phyloP scores from a whole-genome alignment of 1,284 basidiomycete genomes.

The Ceratobasidium sp. region DNA sequence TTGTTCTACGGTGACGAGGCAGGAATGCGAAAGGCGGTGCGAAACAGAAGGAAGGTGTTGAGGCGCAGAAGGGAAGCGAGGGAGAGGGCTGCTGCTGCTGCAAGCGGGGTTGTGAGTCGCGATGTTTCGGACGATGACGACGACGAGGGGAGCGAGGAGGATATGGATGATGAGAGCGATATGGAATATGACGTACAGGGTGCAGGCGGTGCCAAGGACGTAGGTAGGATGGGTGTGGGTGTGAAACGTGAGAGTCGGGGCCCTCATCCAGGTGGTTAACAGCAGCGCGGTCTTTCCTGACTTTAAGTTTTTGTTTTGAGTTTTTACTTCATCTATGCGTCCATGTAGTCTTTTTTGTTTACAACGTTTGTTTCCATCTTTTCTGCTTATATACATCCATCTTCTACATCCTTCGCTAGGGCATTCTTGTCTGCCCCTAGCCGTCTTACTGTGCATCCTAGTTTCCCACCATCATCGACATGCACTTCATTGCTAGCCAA shows the following conservation, averaged over 20 bases:
- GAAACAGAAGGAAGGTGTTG: constrained; percentile 81
- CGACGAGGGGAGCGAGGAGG: constrained; percentile 47
- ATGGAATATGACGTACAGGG: too few relatives aligned
- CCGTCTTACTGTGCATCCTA: too few relatives aligned
- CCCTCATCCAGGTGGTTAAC: constrained; percentile 35
- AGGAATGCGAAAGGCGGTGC: constrained; percentile 71
- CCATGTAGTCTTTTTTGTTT: constrained; percentile 1
- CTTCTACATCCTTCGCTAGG: too few relatives aligned
- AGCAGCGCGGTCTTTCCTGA: neutral
- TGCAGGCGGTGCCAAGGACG: too few relatives aligned
- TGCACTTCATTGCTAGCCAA: too few relatives aligned
- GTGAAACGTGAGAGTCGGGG: constrained; percentile 14
- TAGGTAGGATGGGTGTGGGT: neutral
- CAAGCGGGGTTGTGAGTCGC: constrained; percentile 41
- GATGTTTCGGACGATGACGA: constrained; percentile 39
- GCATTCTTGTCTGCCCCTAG: too few relatives aligned
- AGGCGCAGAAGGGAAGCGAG: constrained; percentile 76
- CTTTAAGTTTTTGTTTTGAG: neutral
- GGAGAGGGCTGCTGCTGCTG: constrained; percentile 65
- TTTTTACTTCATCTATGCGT: constrained; percentile 7
- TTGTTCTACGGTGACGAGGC: constrained; percentile 82
- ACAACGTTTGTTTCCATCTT: neutral
- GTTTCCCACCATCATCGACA: too few relatives aligned
- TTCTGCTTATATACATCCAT: too few relatives aligned
- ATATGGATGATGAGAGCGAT: constrained; percentile 38